Evolutionary conservation across 371 early-diverging fungal species (phyloP).

Genomic region (Mucor velutinosus): DNA sequence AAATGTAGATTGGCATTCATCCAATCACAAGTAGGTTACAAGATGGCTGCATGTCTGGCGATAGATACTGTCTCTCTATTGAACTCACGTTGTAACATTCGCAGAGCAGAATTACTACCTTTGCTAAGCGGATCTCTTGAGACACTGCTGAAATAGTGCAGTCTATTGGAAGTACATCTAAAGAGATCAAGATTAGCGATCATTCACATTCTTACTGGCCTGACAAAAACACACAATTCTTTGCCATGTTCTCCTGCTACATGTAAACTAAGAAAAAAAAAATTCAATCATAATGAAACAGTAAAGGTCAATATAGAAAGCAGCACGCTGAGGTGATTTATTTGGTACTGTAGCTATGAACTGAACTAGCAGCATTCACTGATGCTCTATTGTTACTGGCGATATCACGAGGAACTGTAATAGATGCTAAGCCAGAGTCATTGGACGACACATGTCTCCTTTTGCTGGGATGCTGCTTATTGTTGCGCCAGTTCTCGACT

Average conservation of each 20-base stretch:
- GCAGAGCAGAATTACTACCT: no score
- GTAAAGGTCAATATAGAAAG: neutral
- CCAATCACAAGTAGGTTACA: no score
- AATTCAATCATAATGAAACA: neutral
- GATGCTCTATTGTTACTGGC: neutral
- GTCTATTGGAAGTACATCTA: no score
- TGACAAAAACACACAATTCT: no score
- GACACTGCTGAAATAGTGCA: no score
- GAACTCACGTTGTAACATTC: no score
- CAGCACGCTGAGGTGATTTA: neutral
- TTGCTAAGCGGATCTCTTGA: no score
- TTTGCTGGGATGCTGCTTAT: constrained; percentile 1
- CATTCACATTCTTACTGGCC: no score
- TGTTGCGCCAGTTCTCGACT: constrained; percentile 53
- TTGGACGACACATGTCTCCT: neutral
- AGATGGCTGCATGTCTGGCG: no score
- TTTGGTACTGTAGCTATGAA: constrained; percentile 1
- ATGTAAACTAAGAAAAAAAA: neutral
- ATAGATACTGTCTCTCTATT: no score
- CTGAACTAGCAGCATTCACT: neutral
- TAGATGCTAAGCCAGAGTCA: constrained; percentile 24
- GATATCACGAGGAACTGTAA: neutral
- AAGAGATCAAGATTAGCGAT: no score
- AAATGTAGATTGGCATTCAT: neutral
- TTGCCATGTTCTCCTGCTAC: no score